Conservation (phyloP, 148 eudicot species). For the Cornus florida region DNA sequence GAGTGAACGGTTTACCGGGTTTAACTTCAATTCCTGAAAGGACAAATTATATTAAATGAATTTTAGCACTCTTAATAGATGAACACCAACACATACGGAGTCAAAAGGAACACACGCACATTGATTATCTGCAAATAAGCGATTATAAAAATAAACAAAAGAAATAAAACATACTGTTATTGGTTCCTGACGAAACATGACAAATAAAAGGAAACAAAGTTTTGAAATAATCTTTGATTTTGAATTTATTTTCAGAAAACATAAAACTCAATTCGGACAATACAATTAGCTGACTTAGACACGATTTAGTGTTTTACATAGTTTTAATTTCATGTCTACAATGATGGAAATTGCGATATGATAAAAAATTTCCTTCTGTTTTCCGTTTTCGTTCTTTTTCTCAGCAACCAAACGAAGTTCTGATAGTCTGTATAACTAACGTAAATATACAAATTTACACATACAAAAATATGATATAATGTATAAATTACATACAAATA, state of each 20-base stretch:
- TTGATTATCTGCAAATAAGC: background rate
- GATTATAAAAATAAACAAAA: too few species aligned
- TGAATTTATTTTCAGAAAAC: too few species aligned
- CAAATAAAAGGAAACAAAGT: too few species aligned
- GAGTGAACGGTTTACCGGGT: conserved; percentile 67
- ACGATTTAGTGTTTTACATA: background rate
- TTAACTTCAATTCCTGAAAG: conserved; percentile 69
- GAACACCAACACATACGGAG: background rate
- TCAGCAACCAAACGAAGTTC: background rate
- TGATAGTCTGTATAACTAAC: too few species aligned
- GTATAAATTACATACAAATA: background rate
- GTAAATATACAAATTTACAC: too few species aligned
- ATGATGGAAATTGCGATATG: background rate
- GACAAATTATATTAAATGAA: background rate
- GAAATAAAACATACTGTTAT: background rate
- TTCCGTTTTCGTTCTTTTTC: background rate
- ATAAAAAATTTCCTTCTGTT: too few species aligned
- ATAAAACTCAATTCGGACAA: background rate
- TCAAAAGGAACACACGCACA: background rate
- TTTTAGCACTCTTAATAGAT: background rate
- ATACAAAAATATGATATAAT: too few species aligned
- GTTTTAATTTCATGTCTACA: background rate
- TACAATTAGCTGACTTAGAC: background rate
- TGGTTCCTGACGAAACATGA: background rate
- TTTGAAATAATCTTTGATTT: too few species aligned